Conservation (phyloP, 1,139 yeast genomes). For the Taphrina communis region DNA sequence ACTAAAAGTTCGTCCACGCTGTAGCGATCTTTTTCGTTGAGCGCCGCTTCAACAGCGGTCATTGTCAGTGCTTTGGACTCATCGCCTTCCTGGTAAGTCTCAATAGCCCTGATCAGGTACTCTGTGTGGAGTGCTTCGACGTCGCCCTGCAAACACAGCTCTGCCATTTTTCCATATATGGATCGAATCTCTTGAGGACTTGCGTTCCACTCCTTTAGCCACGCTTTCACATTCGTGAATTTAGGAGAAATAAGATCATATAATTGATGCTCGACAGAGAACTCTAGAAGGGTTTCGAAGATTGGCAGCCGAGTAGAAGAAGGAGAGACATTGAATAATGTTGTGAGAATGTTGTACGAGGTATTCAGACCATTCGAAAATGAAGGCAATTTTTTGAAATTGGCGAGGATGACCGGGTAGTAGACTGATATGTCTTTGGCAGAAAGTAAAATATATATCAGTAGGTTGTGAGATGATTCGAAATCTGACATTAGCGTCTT, state of each 20-base stretch:
- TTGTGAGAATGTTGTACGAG: constrained; percentile 52
- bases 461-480: constrained; percentile 55
- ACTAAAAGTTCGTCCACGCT: constrained; percentile 52
- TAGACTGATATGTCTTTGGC: constrained; percentile 52
- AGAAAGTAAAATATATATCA: constrained; percentile 51
- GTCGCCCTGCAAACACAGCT: constrained; percentile 47
- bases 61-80: constrained; percentile 41
- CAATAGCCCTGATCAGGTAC: constrained; percentile 26
- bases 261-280: constrained; percentile 51
- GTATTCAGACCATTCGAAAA: constrained; percentile 49
- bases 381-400: constrained; percentile 48
- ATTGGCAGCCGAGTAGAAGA: constrained; percentile 50
- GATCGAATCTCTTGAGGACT: constrained; percentile 48
- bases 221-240: constrained; percentile 52
- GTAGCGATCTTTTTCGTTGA: constrained; percentile 46
- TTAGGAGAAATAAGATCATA: constrained; percentile 53
- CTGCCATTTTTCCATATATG: constrained; percentile 49
- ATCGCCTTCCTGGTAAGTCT: constrained; percentile 41
- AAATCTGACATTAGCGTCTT: constrained; percentile 49
- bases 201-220: constrained; percentile 54
- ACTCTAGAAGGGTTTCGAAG: constrained; percentile 51
- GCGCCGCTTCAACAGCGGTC: constrained; percentile 44
- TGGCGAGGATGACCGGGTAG: constrained; percentile 50
- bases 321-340: constrained; percentile 55
- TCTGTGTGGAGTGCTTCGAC: constrained; percentile 45